phyloP scores from a whole-genome alignment of 2,329 filamentous ascomycete genomes.

The Pseudogymnoascus sp. region DNA sequence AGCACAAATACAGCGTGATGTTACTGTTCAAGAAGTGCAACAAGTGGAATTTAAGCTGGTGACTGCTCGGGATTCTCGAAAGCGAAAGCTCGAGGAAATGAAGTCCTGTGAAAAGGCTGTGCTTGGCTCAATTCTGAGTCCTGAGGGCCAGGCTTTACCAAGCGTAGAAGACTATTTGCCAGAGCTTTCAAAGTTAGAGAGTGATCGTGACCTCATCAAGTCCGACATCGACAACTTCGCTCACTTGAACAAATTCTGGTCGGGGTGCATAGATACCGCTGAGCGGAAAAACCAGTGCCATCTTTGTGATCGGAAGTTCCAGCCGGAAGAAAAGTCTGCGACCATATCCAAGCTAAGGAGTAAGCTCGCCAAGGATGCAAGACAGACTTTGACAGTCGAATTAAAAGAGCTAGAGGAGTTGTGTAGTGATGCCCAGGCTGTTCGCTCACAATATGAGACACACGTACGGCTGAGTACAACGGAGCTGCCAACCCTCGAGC shows the following conservation, averaged over 20 bases:
- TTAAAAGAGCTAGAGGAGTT: slow-evolving; percentile 44
- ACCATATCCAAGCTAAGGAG: slow-evolving; percentile 61
- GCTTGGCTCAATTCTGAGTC: slow-evolving; percentile 39
- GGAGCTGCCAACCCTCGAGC: slow-evolving; percentile 63
- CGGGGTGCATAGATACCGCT: slow-evolving; percentile 56
- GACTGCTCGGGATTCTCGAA: slow-evolving; percentile 54
- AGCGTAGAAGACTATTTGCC: slow-evolving; percentile 47
- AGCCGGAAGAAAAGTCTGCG: slow-evolving; percentile 52
- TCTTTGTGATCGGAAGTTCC: slow-evolving; percentile 66
- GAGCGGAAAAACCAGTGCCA: slow-evolving; percentile 65
- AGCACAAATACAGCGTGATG: slow-evolving; percentile 63
- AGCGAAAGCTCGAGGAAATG: slow-evolving; percentile 55
- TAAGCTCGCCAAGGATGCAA: slow-evolving; percentile 52
- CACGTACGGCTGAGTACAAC: slow-evolving; percentile 58
- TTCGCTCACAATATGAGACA: slow-evolving; percentile 63
- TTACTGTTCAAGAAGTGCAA: slow-evolving; percentile 62
- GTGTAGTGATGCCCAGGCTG: slow-evolving; percentile 53
- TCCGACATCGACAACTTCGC: slow-evolving; percentile 63
- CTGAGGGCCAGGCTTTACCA: slow-evolving; percentile 32
- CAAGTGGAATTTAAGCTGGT: slow-evolving; percentile 68
- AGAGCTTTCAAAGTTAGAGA: slow-evolving; percentile 42
- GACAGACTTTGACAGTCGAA: slow-evolving; percentile 54
- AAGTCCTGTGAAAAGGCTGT: slow-evolving; percentile 53
- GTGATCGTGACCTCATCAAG: slow-evolving; percentile 43
- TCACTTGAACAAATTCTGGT: slow-evolving; percentile 64